Conservation (phyloP, 1,139 yeast genomes). For the Geotrichum carabidarum region DNA sequence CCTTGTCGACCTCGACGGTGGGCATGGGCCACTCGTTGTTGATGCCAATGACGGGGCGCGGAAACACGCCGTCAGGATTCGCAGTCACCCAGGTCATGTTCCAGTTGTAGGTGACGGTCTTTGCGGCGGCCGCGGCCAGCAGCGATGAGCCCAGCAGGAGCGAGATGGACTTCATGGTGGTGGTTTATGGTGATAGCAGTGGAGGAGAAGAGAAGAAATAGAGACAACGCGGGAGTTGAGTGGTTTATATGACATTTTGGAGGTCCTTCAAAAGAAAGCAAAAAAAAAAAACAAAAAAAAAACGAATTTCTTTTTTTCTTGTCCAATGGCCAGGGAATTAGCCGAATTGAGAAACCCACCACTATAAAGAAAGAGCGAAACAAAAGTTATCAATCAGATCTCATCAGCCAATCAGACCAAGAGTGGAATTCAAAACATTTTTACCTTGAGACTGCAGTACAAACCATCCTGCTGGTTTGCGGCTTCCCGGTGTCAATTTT, state of each 20-base stretch:
- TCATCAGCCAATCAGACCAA: neutral
- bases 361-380: neutral
- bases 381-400: conserved; percentile 2
- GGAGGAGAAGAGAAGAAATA: neutral
- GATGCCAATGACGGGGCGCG: conserved; percentile 69
- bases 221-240: neutral
- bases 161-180: conserved; percentile 10
- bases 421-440: neutral
- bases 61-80: conserved; percentile 70
- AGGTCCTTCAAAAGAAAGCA: neutral
- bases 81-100: conserved; percentile 65
- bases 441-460: too few species aligned
- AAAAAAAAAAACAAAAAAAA: neutral
- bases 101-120: conserved; percentile 65
- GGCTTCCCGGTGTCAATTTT: too few species aligned
- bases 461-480: too few species aligned
- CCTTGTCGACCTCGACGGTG: conserved; percentile 58
- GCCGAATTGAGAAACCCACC: neutral
- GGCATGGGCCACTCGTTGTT: conserved; percentile 89
- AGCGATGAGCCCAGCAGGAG: conserved; percentile 5
- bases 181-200: neutral
- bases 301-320: neutral
- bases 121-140: conserved; percentile 39
- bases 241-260: neutral
- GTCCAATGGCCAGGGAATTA: too few species aligned